A percentile compares a stretch with the other conserved stretches of the same genome.
phyloP scores from a whole-genome alignment of 2,329 filamentous ascomycete genomes.

The Aspergillus amoenus region DNA sequence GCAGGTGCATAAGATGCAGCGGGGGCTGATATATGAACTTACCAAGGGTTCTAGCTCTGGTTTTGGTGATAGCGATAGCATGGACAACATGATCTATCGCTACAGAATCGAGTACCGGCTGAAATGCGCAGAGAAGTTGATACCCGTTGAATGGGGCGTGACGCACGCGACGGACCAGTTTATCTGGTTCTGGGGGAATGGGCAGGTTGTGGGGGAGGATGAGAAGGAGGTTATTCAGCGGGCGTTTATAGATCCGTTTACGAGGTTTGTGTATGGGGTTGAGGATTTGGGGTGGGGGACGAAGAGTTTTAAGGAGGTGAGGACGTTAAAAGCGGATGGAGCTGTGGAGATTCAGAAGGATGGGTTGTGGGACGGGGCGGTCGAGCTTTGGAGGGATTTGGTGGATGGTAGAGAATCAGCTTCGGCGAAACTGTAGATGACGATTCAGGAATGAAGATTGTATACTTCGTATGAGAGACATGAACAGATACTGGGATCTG shows the following conservation, averaged over 20 bases:
- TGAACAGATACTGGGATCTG: too few species aligned
- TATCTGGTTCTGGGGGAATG: slow-evolving; percentile 59
- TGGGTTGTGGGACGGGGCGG: slow-evolving; percentile 46
- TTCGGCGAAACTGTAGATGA: too few species aligned
- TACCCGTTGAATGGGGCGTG: slow-evolving; percentile 52
- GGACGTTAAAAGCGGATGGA: slow-evolving; percentile 48
- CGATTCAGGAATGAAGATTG: too few species aligned
- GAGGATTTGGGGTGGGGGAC: slow-evolving; percentile 25
- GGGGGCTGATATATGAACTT: slow-evolving; percentile 51
- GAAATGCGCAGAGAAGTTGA: slow-evolving; percentile 42
- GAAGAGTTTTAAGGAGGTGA: slow-evolving; percentile 35
- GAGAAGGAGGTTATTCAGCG: slow-evolving; percentile 46
- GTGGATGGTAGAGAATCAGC: background rate
- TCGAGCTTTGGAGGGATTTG: slow-evolving; percentile 48
- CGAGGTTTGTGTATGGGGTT: slow-evolving; percentile 28
- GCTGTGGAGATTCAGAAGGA: slow-evolving; percentile 49
- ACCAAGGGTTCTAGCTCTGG: slow-evolving; percentile 17
- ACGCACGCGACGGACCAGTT: slow-evolving; percentile 55
- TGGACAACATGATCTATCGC: slow-evolving; percentile 48
- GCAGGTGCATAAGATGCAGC: slow-evolving; percentile 55
- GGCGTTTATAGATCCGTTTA: slow-evolving; percentile 31
- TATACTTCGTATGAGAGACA: too few species aligned
- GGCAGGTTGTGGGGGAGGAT: slow-evolving; percentile 36
- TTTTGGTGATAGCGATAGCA: slow-evolving; percentile 12
- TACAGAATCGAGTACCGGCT: slow-evolving; percentile 58